Conservation (phyloP, 2,329 filamentous ascomycete species). For the Talaromyces sp. region DNA sequence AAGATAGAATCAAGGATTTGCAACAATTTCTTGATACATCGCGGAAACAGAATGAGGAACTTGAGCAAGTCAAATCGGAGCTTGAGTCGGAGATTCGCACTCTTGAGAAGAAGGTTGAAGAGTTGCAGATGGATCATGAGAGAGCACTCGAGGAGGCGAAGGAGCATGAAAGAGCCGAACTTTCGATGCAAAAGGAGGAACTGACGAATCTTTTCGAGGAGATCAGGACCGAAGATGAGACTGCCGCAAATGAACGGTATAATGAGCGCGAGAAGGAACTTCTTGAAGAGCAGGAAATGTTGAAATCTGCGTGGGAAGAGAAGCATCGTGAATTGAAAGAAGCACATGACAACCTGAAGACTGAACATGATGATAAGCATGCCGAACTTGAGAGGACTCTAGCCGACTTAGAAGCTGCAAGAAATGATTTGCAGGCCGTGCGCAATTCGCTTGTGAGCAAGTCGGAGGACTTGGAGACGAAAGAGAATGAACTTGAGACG, state of each 20-base stretch:
- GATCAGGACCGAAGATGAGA: slow-evolving; percentile 44
- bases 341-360: slow-evolving; percentile 35
- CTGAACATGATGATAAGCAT: slow-evolving; percentile 30
- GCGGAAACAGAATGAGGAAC: slow-evolving; percentile 44
- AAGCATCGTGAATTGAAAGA: slow-evolving; percentile 39
- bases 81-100: slow-evolving; percentile 42
- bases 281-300: slow-evolving; percentile 36
- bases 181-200: slow-evolving; percentile 44
- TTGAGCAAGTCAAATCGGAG: slow-evolving; percentile 44
- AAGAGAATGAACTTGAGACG: slow-evolving; percentile 26
- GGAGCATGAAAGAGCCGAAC: slow-evolving; percentile 33
- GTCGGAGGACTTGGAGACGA: slow-evolving; percentile 28
- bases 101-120: slow-evolving; percentile 38
- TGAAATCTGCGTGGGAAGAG: slow-evolving; percentile 35
- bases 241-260: slow-evolving; percentile 35
- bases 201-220: slow-evolving; percentile 49
- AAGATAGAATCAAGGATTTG: slow-evolving; percentile 53
- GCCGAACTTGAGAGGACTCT: slow-evolving; percentile 32
- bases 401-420: slow-evolving; percentile 34
- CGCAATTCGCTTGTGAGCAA: slow-evolving; percentile 27
- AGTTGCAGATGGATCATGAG: slow-evolving; percentile 47
- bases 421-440: slow-evolving; percentile 31
- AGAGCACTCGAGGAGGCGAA: slow-evolving; percentile 34
- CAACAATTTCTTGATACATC: slow-evolving; percentile 46
- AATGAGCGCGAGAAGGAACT: slow-evolving; percentile 44